Evolutionary conservation across 495 filamentous ascomycete species (phyloP).

Genomic region (Lasiosphaeriaceae sp.): DNA sequence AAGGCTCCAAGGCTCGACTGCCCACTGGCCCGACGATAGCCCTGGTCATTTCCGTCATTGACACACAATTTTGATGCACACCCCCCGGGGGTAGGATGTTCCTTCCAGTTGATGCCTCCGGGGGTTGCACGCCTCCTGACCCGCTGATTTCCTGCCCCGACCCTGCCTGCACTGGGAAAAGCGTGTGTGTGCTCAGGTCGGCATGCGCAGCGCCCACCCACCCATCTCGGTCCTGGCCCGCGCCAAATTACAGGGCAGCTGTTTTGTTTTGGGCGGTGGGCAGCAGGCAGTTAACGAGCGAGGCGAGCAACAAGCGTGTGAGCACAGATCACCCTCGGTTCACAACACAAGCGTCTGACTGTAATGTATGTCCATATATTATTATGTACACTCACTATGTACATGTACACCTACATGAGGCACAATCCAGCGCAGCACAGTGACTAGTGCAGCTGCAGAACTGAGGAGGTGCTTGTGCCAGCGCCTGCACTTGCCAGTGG

Average conservation of each 20-base stretch:
- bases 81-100: not conserved
- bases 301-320: too few species aligned
- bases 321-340: too few species aligned
- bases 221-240: too few species aligned
- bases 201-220: not conserved
- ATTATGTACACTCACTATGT: too few species aligned
- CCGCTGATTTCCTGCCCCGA: not conserved
- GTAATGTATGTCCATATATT: too few species aligned
- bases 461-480: not conserved
- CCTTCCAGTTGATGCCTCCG: not conserved
- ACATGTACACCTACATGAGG: too few species aligned
- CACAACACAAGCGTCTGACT: too few species aligned
- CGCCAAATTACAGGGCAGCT: not conserved
- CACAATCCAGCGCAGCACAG: too few species aligned
- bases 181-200: not conserved
- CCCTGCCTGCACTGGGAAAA: slow-evolving; percentile 3
- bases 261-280: not conserved
- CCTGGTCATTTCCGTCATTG: slow-evolving; percentile 33
- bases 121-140: slow-evolving; percentile 7
- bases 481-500: slow-evolving; percentile 9
- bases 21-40: slow-evolving; percentile 10
- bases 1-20: slow-evolving; percentile 4
- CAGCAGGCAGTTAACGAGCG: too few species aligned
- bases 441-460: too few species aligned
- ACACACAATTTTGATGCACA: slow-evolving; percentile 19